Evolutionary conservation across 306 rosid genomes (phyloP).

Genomic region (Fragaria iinumae): DNA sequence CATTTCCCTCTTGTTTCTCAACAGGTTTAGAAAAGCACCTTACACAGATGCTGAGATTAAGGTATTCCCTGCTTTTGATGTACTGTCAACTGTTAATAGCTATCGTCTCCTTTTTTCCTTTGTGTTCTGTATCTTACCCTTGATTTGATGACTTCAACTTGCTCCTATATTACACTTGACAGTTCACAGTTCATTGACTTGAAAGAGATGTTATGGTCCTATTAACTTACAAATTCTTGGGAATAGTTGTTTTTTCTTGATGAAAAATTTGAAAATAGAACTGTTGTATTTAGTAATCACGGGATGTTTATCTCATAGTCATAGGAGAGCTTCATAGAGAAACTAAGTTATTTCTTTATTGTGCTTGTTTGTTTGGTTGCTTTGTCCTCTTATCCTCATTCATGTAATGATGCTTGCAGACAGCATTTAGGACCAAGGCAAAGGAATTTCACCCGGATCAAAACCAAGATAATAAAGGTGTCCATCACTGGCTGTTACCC

Average conservation of each 20-base stretch:
- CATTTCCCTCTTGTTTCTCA: slow-evolving; percentile 16
- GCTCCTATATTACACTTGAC: not conserved
- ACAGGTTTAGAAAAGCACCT: slow-evolving; percentile 77
- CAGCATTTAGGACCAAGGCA: slow-evolving; percentile 89
- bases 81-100: not conserved
- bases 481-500: slow-evolving; percentile 19
- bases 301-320: not conserved
- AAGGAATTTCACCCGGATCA: slow-evolving; percentile 95
- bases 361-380: not conserved
- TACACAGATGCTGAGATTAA: slow-evolving; percentile 88
- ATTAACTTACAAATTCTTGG: not conserved
- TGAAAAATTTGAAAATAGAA: not conserved
- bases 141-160: not conserved
- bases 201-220: not conserved
- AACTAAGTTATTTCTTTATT: not conserved
- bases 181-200: not conserved
- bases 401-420: slow-evolving; percentile 37
- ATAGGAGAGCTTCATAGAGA: not conserved
- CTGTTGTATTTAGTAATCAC: not conserved
- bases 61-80: slow-evolving; percentile 43
- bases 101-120: not conserved
- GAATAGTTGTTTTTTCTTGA: not conserved
- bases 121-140: not conserved
- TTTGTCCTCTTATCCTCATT: not conserved
- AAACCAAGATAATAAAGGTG: slow-evolving; percentile 86